Evolutionary conservation across 108 stramenopile genomes (phyloP).

Genomic region (Seminavis robusta): DNA sequence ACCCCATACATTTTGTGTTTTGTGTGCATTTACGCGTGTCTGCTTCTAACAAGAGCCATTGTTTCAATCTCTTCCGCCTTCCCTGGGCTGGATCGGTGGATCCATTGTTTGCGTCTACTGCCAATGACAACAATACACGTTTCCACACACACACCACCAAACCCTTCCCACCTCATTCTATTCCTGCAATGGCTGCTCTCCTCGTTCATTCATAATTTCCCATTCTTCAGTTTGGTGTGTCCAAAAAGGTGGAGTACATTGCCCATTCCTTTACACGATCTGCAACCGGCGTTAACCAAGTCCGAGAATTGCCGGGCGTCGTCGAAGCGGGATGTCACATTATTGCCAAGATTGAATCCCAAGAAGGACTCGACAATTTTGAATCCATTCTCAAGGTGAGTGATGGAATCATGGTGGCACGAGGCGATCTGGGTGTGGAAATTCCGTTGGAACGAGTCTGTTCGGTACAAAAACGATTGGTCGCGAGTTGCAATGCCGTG

Average conservation of each 20-base stretch:
- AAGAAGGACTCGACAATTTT: constrained; percentile 36
- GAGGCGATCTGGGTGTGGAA: constrained; percentile 42
- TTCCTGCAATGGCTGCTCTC: too few species aligned
- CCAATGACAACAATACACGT: too few species aligned
- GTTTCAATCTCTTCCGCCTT: too few species aligned
- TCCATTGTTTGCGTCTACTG: too few species aligned
- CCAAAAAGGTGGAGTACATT: constrained; percentile 33
- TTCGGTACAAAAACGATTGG: constrained; percentile 59
- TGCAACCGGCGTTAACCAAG: constrained; percentile 22
- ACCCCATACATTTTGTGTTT: too few species aligned
- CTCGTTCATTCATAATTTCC: too few species aligned
- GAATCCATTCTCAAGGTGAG: constrained; percentile 23
- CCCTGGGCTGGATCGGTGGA: too few species aligned
- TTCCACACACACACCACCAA: too few species aligned
- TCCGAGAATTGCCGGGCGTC: constrained; percentile 21
- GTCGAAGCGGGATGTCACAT: constrained; percentile 24
- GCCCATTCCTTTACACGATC: constrained; percentile 28
- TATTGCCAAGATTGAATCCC: constrained; percentile 35
- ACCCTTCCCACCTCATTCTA: too few species aligned
- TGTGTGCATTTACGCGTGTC: too few species aligned
- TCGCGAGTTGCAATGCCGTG: constrained; percentile 26
- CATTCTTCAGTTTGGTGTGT: constrained; percentile 14
- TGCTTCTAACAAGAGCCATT: too few species aligned
- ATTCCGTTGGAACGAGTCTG: constrained; percentile 40
- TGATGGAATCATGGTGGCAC: constrained; percentile 11